Percentiles rank a stretch among this genome's conserved stretches.
Evolutionary conservation across 1,284 basidiomycete genomes (phyloP).

Genomic region (Puccinia polysora): DNA sequence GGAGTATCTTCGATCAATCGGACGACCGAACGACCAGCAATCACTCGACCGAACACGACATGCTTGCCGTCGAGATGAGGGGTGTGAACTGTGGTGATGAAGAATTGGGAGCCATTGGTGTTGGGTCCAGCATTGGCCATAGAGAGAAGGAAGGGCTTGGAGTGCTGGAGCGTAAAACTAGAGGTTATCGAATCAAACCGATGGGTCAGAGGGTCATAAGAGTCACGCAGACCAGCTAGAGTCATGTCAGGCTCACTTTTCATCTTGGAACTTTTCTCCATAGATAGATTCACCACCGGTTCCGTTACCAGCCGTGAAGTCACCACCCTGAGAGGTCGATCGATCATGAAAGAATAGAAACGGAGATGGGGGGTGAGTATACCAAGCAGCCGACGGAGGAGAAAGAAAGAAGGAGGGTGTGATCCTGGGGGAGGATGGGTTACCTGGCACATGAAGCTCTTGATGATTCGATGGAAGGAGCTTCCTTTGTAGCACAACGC

Average conservation of each 20-base stretch:
- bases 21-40: conserved; percentile 55
- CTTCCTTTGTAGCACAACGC: conserved; percentile 30
- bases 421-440: neutral
- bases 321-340: conserved; percentile 25
- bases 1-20: conserved; percentile 64
- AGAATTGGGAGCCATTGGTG: conserved; percentile 55
- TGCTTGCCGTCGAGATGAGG: conserved; percentile 66
- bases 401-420: conserved; percentile 3
- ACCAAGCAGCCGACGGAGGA: neutral
- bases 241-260: conserved; percentile 48
- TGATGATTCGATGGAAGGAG: conserved; percentile 41
- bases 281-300: conserved; percentile 54
- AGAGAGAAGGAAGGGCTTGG: conserved; percentile 51
- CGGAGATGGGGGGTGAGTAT: neutral
- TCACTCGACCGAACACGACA: conserved; percentile 56
- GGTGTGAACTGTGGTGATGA: conserved; percentile 59
- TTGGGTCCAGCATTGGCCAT: conserved; percentile 53
- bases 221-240: neutral
- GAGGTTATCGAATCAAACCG: conserved; percentile 42
- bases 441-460: conserved; percentile 41
- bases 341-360: too few species aligned
- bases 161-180: conserved; percentile 54
- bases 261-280: conserved; percentile 56
- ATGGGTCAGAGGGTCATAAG: neutral
- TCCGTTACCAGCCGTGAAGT: conserved; percentile 47